phyloP scores from a whole-genome alignment of 768 basidiomycete species.

The Lepiota venenata region DNA sequence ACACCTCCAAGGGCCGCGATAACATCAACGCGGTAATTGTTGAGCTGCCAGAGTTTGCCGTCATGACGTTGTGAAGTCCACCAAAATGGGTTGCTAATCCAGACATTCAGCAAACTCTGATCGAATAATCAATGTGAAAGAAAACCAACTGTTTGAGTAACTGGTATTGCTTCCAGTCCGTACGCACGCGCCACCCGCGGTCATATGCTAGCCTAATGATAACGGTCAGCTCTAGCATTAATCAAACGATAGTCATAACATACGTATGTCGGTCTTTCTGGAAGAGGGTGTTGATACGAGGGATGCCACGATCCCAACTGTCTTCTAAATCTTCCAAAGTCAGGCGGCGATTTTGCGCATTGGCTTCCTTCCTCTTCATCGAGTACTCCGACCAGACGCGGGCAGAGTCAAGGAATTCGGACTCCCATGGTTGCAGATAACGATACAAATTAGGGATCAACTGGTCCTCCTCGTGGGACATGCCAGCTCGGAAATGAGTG shows the following conservation, averaged over 20 bases:
- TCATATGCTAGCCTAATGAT: constrained; percentile 82
- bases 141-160: constrained; percentile 75
- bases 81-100: constrained; percentile 89
- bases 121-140: not conserved
- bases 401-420: constrained; percentile 96
- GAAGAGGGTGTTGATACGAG: constrained; percentile 98
- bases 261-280: constrained; percentile 96
- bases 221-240: constrained; percentile 7
- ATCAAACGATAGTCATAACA: constrained; percentile 19
- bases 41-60: constrained; percentile 94
- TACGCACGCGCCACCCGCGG: constrained; percentile 97
- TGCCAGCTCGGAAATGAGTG: constrained; percentile 88
- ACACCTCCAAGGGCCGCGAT: constrained; percentile 98
- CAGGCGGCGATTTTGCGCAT: constrained; percentile 93
- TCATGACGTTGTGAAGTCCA: constrained; percentile 99
- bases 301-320: constrained; percentile 98
- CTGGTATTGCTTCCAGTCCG: constrained; percentile 98
- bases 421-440: constrained; percentile 96
- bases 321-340: constrained; percentile 98
- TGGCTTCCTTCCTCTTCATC: constrained; percentile 99
- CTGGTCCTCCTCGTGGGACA: constrained; percentile 94
- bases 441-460: constrained; percentile 97
- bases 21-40: constrained; percentile 98
- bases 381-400: constrained; percentile 99
- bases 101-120: constrained; percentile 10